A percentile compares a stretch with the other conserved stretches of the same genome.
phyloP scores from a whole-genome alignment of 441 rosid species.

The Heliophila coronopifolia region DNA sequence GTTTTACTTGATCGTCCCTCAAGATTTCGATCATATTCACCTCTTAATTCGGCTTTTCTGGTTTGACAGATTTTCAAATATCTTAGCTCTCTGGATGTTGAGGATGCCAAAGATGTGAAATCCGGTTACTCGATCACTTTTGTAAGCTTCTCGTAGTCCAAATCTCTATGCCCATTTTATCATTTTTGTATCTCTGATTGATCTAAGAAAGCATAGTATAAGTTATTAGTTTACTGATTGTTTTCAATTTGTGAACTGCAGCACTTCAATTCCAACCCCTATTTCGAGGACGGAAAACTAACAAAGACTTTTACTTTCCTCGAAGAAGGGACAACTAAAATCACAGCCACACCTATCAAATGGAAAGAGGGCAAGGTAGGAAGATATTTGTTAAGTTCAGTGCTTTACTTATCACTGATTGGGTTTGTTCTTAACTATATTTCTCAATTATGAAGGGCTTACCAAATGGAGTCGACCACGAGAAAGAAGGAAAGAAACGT shows the following conservation, averaged over 20 bases:
- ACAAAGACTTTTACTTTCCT: conserved; percentile 60
- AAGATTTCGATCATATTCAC: no score
- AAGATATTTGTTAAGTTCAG: not conserved
- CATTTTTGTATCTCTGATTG: not conserved
- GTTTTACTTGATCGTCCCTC: not conserved
- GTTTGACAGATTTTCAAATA: conserved; percentile 62
- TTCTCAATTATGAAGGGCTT: conserved; percentile 49
- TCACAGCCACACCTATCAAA: conserved; percentile 72
- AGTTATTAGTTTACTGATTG: not conserved
- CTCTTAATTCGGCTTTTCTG: not conserved
- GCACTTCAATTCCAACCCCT: conserved; percentile 77
- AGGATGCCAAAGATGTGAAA: conserved; percentile 90
- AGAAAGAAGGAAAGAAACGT: conserved; percentile 72
- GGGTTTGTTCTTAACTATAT: conserved; percentile 15
- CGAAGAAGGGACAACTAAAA: conserved; percentile 78
- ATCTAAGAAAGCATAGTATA: not conserved
- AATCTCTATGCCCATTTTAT: not conserved
- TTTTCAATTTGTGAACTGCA: conserved; percentile 24
- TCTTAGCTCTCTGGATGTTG: conserved; percentile 73
- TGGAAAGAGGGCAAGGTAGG: conserved; percentile 93
- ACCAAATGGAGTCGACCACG: conserved; percentile 77
- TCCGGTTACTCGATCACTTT: conserved; percentile 87
- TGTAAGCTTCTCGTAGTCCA: conserved; percentile 39
- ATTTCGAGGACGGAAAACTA: conserved; percentile 76
- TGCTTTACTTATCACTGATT: not conserved